Evolutionary conservation across 108 stramenopile species (phyloP).

Genomic region (Bacterosira constricta): DNA sequence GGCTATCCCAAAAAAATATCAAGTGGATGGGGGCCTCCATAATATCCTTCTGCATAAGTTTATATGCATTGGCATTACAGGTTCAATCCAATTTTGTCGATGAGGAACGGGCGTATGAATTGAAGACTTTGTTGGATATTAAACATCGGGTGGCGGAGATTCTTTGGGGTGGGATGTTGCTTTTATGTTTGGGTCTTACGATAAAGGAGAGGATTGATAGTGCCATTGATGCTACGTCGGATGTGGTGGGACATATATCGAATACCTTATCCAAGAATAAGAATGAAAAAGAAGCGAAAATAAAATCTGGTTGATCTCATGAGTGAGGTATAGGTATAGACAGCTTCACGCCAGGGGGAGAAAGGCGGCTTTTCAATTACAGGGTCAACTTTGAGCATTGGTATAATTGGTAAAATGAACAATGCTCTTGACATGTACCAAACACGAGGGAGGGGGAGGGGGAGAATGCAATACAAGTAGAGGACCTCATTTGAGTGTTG

Average conservation of each 20-base stretch:
- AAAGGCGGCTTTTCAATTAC: too few relatives aligned
- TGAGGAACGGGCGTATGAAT: slow-evolving; percentile 13
- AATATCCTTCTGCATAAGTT: slow-evolving; percentile 9
- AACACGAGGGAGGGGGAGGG: too few relatives aligned
- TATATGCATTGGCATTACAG: background rate
- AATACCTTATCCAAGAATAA: too few relatives aligned
- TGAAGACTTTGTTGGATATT: slow-evolving; percentile 3
- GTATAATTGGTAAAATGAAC: too few relatives aligned
- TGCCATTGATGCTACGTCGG: background rate
- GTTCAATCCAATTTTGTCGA: slow-evolving; percentile 4
- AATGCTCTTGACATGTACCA: too few relatives aligned
- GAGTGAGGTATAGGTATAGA: too few relatives aligned
- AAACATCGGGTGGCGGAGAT: slow-evolving; percentile 6
- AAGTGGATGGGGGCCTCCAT: slow-evolving; percentile 15
- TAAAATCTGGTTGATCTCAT: too few relatives aligned
- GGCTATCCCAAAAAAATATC: slow-evolving; percentile 20
- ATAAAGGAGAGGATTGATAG: background rate
- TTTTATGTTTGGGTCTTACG: slow-evolving; percentile 3
- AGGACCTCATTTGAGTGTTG: too few relatives aligned
- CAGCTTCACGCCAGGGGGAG: too few relatives aligned
- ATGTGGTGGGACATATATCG: background rate
- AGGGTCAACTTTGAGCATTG: too few relatives aligned
- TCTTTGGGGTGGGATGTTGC: slow-evolving; percentile 8
- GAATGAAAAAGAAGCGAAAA: too few relatives aligned
- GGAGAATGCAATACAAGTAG: too few relatives aligned